Conservation (phyloP, 2,329 filamentous ascomycete species). For the Pseudopyrenochaeta lycopersici region DNA sequence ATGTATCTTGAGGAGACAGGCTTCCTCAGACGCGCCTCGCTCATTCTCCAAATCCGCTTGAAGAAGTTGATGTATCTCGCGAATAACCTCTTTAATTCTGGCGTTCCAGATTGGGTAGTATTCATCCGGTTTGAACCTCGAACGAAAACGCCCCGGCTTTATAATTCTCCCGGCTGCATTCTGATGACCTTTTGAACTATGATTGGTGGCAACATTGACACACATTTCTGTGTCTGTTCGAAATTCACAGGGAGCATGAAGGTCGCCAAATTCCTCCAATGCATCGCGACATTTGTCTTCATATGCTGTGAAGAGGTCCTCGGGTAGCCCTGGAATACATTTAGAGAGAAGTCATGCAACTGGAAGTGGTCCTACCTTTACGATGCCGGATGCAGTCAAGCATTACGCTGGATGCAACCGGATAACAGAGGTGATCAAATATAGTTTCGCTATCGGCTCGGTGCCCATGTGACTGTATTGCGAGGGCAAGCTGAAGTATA, state of each 20-base stretch:
- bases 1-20: background rate
- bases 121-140: slow-evolving; percentile 34
- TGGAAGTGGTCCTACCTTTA: slow-evolving; percentile 22
- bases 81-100: background rate
- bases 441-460: slow-evolving; percentile 24
- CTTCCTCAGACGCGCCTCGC: background rate
- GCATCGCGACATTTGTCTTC: slow-evolving; percentile 38
- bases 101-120: background rate
- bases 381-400: slow-evolving; percentile 54
- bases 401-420: slow-evolving; percentile 61
- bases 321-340: background rate
- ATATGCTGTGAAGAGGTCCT: background rate
- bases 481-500: slow-evolving; percentile 59
- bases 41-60: background rate
- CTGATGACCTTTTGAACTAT: slow-evolving; percentile 56
- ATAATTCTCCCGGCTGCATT: slow-evolving; percentile 54
- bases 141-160: slow-evolving; percentile 51
- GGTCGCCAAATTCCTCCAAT: slow-evolving; percentile 20
- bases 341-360: background rate
- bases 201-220: slow-evolving; percentile 50
- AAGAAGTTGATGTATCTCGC: background rate
- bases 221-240: slow-evolving; percentile 29
- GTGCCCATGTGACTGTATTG: slow-evolving; percentile 31
- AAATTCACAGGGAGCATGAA: background rate
- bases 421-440: slow-evolving; percentile 54